Base-by-base conservation (phyloP, 2,329 filamentous ascomycete species). In the Didymella exigua region DNA sequence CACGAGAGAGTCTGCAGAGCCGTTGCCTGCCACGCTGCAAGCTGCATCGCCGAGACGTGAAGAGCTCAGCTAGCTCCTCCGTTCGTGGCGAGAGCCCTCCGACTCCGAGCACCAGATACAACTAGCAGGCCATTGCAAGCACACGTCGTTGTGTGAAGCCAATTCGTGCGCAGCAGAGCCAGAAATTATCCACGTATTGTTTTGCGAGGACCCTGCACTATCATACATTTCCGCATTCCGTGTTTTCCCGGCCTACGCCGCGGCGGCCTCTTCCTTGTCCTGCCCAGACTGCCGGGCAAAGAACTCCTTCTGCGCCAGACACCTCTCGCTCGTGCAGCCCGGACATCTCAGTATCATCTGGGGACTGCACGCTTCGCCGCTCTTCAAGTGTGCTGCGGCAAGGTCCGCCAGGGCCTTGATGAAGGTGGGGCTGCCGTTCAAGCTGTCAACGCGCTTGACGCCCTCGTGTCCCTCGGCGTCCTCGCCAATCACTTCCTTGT, bases 281-380 rank as follows among this genome's bases (percentile, higher is more conserved):
- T 66, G 59, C 58, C 70, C 61, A 74, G 72, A 43, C 55, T 75
- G 73, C 11, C 79, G 77, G 3, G 80, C 80, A 68, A 89, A 89
- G 74, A 88, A 89, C 68, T 84, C 82, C 78, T 88, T 88, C 47
- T 87, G 88, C 76, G 93, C 91, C 49, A 88, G 76, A 76, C 95
- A 99, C 66, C 88, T 85, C 69, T 96, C 91, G 71, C 90, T 98
- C 76, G 86, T 93, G 78, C 95, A 99, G 5, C 90, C 93, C 2
- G 96, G 95, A 78, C 95, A 99, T 66, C 95, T 86, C 64, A 99
- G 78, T 8, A 86, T 86, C 90, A 99, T 92, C 78, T 98, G 95
- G 52, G 81, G 80, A 26, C 90, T 96, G 73, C 90, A 93, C n/a
- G 78, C 79, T 44, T 82, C 74, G 5, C 89, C 89, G 59, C 85